Conservation (phyloP, 306 rosid genomes). For the Cucumis melo region DNA sequence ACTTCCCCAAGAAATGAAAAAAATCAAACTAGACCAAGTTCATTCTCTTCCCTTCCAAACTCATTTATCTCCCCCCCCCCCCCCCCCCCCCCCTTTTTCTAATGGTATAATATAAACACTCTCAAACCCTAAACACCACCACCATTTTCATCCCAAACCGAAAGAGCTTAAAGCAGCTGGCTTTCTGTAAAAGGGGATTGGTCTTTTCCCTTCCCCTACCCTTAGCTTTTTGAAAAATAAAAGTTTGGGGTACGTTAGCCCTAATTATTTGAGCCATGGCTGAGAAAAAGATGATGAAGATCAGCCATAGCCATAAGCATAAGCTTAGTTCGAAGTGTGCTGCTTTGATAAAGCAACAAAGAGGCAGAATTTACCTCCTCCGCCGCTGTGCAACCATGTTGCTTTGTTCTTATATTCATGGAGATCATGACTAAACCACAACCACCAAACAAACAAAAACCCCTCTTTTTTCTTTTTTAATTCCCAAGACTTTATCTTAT, state of each 20-base stretch:
- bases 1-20: not conserved
- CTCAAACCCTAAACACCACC: not conserved
- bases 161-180: no score
- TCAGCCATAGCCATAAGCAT: not conserved
- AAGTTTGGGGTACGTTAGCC: no score
- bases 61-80: not conserved
- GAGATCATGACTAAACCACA: not conserved
- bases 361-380: constrained; percentile 3
- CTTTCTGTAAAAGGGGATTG: no score
- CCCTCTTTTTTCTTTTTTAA: no score
- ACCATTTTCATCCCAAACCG: not conserved
- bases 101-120: not conserved
- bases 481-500: no score
- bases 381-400: constrained; percentile 6
- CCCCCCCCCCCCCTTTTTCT: not conserved
- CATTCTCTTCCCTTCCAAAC: not conserved
- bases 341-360: not conserved
- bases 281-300: not conserved
- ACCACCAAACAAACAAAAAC: not conserved
- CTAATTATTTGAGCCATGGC: no score
- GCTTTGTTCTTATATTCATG: constrained; percentile 7
- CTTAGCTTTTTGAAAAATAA: no score
- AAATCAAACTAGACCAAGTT: not conserved
- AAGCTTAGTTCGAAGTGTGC: not conserved
- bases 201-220: no score